phyloP scores from a whole-genome alignment of 140 eudicot species.

The Bidens hawaiensis region DNA sequence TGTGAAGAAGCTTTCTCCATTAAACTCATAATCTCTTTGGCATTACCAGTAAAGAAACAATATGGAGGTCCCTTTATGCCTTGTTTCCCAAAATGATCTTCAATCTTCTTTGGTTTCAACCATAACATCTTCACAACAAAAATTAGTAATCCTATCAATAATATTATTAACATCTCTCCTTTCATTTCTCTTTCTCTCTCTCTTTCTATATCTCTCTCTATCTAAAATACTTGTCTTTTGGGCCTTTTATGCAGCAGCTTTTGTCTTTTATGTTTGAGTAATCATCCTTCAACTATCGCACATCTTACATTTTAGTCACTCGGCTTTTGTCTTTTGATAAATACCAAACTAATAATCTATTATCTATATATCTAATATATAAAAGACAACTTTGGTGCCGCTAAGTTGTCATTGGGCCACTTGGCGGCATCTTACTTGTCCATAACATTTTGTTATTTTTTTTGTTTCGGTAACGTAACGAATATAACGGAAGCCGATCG shows the following conservation, averaged over 20 bases:
- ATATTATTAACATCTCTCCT: slow-evolving; percentile 18
- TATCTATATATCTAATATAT: too few species aligned
- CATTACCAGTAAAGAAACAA: slow-evolving; percentile 73
- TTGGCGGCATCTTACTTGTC: too few species aligned
- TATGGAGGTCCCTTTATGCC: slow-evolving; percentile 85
- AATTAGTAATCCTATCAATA: slow-evolving; percentile 15
- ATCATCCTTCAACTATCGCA: slow-evolving; percentile 13
- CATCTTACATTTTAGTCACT: background rate
- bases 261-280: slow-evolving; percentile 6
- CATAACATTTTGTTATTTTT: too few species aligned
- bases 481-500: too few species aligned
- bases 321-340: background rate
- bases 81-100: slow-evolving; percentile 64
- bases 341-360: too few species aligned
- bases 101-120: slow-evolving; percentile 83
- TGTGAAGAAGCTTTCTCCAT: slow-evolving; percentile 75
- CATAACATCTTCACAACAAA: slow-evolving; percentile 43
- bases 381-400: too few species aligned
- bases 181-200: slow-evolving; percentile 11
- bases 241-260: slow-evolving; percentile 40
- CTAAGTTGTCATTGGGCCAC: too few species aligned
- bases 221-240: slow-evolving; percentile 24
- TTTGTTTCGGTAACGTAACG: too few species aligned
- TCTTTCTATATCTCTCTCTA: slow-evolving; percentile 10
- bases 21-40: slow-evolving; percentile 62